phyloP scores from a whole-genome alignment of 108 stramenopile species.

The Cyclostephanos tholiformis region DNA sequence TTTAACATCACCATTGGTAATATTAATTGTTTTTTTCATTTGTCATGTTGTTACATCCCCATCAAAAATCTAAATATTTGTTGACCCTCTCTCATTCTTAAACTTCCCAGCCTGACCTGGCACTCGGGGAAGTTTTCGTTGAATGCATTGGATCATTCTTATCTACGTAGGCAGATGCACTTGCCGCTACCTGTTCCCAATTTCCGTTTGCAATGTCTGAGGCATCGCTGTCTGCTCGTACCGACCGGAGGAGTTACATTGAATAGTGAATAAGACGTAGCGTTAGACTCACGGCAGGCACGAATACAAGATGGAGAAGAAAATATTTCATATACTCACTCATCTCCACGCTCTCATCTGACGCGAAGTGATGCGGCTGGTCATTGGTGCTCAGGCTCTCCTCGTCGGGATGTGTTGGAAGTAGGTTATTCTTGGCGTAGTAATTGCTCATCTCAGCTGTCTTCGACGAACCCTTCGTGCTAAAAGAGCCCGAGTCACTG shows the following conservation, averaged over 20 bases:
- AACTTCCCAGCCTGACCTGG: background rate
- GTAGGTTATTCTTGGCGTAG: background rate
- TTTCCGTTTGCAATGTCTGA: constrained; percentile 1
- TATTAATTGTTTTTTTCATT: too few relatives aligned
- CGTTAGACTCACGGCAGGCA: too few relatives aligned
- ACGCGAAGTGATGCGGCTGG: background rate
- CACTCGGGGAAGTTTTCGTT: background rate
- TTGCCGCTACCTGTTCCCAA: constrained; percentile 10
- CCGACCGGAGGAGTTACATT: too few relatives aligned
- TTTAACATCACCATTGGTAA: too few relatives aligned
- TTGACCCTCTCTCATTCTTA: background rate
- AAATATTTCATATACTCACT: too few relatives aligned
- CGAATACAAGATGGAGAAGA: too few relatives aligned
- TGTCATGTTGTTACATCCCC: too few relatives aligned
- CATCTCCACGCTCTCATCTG: background rate
- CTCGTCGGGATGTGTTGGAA: background rate
- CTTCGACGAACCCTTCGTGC: background rate
- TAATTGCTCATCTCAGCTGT: background rate
- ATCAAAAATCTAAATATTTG: too few relatives aligned
- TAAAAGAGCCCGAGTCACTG: background rate
- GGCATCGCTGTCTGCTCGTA: background rate
- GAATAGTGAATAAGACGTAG: too few relatives aligned
- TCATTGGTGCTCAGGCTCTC: background rate
- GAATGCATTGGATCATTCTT: background rate
- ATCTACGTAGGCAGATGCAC: background rate